Evolutionary conservation across 208 protist species (phyloP).

Genomic region (Novymonas esmeraldas): DNA sequence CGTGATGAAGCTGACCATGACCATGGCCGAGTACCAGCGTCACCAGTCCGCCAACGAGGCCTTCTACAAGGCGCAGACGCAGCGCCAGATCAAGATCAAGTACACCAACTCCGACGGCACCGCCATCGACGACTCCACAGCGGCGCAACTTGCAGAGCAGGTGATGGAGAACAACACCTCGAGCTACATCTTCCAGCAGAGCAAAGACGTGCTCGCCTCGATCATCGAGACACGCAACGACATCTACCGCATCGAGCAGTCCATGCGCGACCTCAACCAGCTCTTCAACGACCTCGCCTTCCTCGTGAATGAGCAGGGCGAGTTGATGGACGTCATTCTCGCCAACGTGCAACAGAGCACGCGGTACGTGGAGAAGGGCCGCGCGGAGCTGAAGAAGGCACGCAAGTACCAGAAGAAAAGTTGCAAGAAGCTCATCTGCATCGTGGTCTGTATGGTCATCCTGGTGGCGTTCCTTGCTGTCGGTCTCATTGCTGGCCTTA

Average conservation of each 20-base stretch:
- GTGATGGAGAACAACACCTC: constrained; percentile 82
- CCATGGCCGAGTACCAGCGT: constrained; percentile 71
- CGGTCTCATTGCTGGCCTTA: constrained; percentile 36
- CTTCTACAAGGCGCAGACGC: constrained; percentile 76
- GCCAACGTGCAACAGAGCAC: constrained; percentile 69
- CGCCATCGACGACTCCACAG: constrained; percentile 74
- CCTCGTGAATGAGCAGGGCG: constrained; percentile 88
- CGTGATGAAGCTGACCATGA: constrained; percentile 39
- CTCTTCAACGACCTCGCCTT: constrained; percentile 90
- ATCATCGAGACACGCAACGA: constrained; percentile 91
- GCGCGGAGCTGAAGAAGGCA: constrained; percentile 72
- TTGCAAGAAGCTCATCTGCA: constrained; percentile 74
- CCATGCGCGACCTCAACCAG: constrained; percentile 87
- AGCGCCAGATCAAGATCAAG: constrained; percentile 92
- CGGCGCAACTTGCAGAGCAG: constrained; percentile 69
- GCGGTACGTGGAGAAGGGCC: constrained; percentile 64
- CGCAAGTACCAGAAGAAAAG: constrained; percentile 82
- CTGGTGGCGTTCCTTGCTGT: constrained; percentile 59
- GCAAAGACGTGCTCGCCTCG: constrained; percentile 81
- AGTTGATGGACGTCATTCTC: constrained; percentile 86
- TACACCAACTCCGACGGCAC: constrained; percentile 83
- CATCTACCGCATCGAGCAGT: constrained; percentile 89
- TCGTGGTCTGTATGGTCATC: constrained; percentile 46
- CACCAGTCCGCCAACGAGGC: constrained; percentile 64
- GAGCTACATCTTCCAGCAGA: constrained; percentile 89